phyloP scores from a whole-genome alignment of 1,284 basidiomycete species.

The Moniliella sp. region DNA sequence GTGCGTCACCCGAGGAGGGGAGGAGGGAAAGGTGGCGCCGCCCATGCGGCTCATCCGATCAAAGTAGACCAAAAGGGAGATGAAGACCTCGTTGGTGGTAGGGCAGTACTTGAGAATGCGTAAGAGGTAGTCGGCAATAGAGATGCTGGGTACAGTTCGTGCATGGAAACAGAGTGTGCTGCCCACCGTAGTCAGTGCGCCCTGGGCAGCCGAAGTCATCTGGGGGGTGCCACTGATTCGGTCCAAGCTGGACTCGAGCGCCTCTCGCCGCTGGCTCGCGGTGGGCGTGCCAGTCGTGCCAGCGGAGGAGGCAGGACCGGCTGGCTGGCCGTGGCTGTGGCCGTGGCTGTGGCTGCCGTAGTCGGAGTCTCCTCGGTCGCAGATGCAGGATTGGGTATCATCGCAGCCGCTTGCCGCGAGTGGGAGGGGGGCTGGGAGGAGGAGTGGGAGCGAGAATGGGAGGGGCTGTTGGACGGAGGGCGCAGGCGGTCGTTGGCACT shows the following conservation, averaged over 20 bases:
- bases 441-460: neutral
- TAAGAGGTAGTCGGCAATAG: slow-evolving; percentile 76
- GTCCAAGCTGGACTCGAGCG: neutral
- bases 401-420: no score
- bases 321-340: no score
- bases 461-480: slow-evolving; percentile 3
- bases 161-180: slow-evolving; percentile 82
- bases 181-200: slow-evolving; percentile 53
- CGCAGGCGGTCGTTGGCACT: slow-evolving; percentile 54
- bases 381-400: no score
- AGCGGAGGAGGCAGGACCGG: neutral
- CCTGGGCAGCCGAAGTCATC: slow-evolving; percentile 54
- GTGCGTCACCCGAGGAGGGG: no score
- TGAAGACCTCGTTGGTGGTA: slow-evolving; percentile 89
- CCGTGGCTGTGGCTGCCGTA: no score
- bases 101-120: slow-evolving; percentile 95
- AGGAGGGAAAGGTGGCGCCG: no score
- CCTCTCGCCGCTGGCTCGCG: neutral
- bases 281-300: neutral
- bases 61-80: slow-evolving; percentile 82
- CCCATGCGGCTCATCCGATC: slow-evolving; percentile 55
- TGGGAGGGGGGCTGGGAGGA: neutral
- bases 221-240: neutral
- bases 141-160: slow-evolving; percentile 76
- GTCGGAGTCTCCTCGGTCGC: no score